phyloP scores from a whole-genome alignment of 768 basidiomycete species.

The Pulveroboletus frians region DNA sequence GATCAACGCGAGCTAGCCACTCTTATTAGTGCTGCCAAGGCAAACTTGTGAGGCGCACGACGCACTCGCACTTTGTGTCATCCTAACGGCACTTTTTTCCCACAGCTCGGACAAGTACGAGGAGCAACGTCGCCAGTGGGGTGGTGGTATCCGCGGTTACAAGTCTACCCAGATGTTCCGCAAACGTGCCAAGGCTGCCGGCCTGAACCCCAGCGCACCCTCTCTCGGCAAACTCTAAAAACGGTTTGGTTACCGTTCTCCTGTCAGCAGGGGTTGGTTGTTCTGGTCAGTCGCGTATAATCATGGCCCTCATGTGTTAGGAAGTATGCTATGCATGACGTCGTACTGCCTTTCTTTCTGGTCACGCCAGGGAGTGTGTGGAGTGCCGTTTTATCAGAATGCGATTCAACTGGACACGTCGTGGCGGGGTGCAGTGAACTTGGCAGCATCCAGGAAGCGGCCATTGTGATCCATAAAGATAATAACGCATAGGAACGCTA shows the following conservation, averaged over 20 bases:
- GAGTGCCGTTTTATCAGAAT: too few relatives aligned
- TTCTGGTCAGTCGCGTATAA: constrained; percentile 6
- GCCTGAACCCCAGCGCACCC: constrained; percentile 55
- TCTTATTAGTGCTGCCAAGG: constrained; percentile 89
- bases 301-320: constrained; percentile 15
- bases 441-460: too few relatives aligned
- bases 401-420: not conserved
- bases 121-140: constrained; percentile 88
- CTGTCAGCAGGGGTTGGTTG: not conserved
- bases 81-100: constrained; percentile 1
- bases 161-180: constrained; percentile 91
- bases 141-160: constrained; percentile 92
- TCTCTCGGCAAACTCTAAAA: constrained; percentile 60
- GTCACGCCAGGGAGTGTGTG: too few relatives aligned
- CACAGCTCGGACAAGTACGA: constrained; percentile 87
- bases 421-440: too few relatives aligned
- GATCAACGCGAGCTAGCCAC: constrained; percentile 91
- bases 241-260: not conserved
- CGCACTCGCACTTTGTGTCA: not conserved
- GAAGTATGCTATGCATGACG: constrained; percentile 16
- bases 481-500: too few relatives aligned
- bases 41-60: constrained; percentile 77
- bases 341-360: constrained; percentile 2
- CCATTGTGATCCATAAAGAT: too few relatives aligned
- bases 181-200: constrained; percentile 90